Conservation (phyloP, 768 basidiomycete genomes). For the Termitomyces titanicus region DNA sequence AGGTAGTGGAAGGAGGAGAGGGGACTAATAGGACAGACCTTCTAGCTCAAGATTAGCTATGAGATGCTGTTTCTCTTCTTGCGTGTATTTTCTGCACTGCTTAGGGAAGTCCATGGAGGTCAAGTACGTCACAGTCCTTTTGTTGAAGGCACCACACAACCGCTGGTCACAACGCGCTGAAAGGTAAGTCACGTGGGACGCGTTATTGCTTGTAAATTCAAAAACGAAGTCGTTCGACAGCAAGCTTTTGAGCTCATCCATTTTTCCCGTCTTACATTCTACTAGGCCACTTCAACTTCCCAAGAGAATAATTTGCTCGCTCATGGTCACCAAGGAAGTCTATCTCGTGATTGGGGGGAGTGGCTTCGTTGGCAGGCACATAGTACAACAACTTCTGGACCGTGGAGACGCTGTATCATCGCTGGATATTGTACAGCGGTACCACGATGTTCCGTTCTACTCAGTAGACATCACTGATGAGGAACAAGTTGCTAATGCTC, state of each 20-base stretch:
- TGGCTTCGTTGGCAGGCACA: slow-evolving; percentile 87
- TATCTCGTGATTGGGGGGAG: slow-evolving; percentile 95
- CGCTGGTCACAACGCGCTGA: slow-evolving; percentile 18
- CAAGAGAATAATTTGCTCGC: not conserved
- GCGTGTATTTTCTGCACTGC: slow-evolving; percentile 37
- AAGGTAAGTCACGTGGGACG: slow-evolving; percentile 36
- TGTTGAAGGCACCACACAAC: slow-evolving; percentile 3
- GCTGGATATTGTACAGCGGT: slow-evolving; percentile 90
- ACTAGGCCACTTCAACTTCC: not conserved
- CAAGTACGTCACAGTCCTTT: slow-evolving; percentile 5
- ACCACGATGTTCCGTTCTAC: slow-evolving; percentile 85
- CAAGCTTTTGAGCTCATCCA: not conserved
- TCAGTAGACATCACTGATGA: slow-evolving; percentile 86
- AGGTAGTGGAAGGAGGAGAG: not conserved
- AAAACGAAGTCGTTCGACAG: slow-evolving; percentile 23
- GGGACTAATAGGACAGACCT: slow-evolving; percentile 37
- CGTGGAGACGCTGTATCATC: slow-evolving; percentile 80
- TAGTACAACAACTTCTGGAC: slow-evolving; percentile 80
- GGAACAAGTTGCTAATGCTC: slow-evolving; percentile 63
- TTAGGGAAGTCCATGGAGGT: slow-evolving; percentile 25
- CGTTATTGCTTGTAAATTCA: slow-evolving; percentile 24
- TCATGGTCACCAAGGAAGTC: slow-evolving; percentile 44
- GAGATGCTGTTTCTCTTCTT: slow-evolving; percentile 73
- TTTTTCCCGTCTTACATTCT: not conserved
- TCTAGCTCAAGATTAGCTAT: slow-evolving; percentile 78